Evolutionary conservation across 2,329 filamentous ascomycete genomes (phyloP).

Genomic region (Clonostachys chloroleuca): DNA sequence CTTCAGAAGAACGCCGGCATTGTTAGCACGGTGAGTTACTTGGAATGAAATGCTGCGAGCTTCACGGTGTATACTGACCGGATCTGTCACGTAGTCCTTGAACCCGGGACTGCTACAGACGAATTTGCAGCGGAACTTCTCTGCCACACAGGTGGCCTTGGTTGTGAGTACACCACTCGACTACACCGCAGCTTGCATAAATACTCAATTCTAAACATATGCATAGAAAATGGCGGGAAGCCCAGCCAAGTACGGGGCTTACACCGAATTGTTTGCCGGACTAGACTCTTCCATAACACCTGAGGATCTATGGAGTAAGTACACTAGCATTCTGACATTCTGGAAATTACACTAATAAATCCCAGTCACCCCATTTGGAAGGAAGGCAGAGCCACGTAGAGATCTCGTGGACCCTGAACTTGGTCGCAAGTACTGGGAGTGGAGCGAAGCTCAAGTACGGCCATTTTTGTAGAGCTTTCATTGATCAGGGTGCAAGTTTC

Average conservation of each 20-base stretch:
- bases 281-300: slow-evolving; percentile 34
- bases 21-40: slow-evolving; percentile 8
- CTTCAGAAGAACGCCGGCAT: slow-evolving; percentile 21
- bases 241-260: slow-evolving; percentile 32
- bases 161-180: neutral
- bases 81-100: slow-evolving; percentile 5
- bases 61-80: too few relatives aligned
- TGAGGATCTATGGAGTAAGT: slow-evolving; percentile 24
- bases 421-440: slow-evolving; percentile 31
- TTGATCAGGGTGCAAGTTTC: too few relatives aligned
- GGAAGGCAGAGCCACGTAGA: slow-evolving; percentile 22
- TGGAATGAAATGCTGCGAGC: too few relatives aligned
- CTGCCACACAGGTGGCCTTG: neutral
- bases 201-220: neutral
- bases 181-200: neutral
- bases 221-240: slow-evolving; percentile 6
- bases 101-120: slow-evolving; percentile 17
- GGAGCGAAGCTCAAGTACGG: slow-evolving; percentile 31
- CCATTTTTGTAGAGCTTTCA: slow-evolving; percentile 5
- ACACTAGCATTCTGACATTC: neutral
- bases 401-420: slow-evolving; percentile 21
- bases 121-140: slow-evolving; percentile 1
- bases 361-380: slow-evolving; percentile 24
- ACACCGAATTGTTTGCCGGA: slow-evolving; percentile 41
- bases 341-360: neutral